Conservation (phyloP, 179 eudicot species). For the Nepenthes alata region DNA sequence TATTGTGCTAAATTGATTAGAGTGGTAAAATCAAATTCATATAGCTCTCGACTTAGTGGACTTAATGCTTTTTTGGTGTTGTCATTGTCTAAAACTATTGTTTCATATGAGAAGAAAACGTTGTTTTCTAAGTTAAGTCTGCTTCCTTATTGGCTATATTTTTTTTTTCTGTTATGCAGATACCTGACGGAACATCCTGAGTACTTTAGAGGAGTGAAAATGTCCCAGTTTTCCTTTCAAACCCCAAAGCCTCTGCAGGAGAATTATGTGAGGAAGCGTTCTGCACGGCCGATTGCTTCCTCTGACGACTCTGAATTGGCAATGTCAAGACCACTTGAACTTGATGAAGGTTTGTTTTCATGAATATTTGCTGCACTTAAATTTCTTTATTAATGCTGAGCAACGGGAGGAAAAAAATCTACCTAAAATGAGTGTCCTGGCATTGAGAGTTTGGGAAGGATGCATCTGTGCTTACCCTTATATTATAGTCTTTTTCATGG, state of each 20-base stretch:
- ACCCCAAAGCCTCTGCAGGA: constrained; percentile 66
- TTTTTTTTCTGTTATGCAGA: constrained; percentile 22
- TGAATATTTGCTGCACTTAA: neutral
- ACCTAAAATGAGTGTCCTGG: neutral
- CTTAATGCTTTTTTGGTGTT: no score
- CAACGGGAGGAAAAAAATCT: neutral
- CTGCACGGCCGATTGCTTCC: constrained; percentile 24
- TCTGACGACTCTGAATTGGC: constrained; percentile 9
- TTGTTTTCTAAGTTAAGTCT: neutral
- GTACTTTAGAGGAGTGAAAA: constrained; percentile 28
- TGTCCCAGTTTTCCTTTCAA: constrained; percentile 70
- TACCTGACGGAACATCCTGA: constrained; percentile 57
- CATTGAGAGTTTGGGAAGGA: neutral
- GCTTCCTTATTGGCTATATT: neutral
- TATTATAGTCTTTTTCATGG: neutral
- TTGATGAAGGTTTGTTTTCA: constrained; percentile 29
- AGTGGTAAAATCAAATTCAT: no score
- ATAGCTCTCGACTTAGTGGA: no score
- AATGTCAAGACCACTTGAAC: constrained; percentile 16
- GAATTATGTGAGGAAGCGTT: constrained; percentile 56
- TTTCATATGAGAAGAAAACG: no score
- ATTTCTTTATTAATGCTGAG: no score
- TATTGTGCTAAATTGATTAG: no score
- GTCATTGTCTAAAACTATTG: no score
- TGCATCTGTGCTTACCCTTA: neutral